A percentile compares a stretch with the other conserved stretches of the same genome.
Conservation (phyloP, 345 rosid species). For the Populus simonii region DNA sequence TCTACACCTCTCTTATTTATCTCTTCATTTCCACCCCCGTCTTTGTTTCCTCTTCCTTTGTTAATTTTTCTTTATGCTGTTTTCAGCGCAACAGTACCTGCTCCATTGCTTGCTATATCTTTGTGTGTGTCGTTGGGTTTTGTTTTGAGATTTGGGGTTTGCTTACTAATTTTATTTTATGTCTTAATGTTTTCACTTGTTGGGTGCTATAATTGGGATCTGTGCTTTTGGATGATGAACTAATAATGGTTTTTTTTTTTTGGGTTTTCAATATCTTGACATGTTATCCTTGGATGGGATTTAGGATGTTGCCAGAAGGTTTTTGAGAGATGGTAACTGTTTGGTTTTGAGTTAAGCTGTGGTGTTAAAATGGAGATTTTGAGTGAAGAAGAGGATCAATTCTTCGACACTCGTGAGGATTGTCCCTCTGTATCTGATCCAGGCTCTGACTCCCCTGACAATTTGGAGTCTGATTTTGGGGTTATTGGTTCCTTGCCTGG, state of each 20-base stretch:
- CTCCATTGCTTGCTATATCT: conserved; percentile 9
- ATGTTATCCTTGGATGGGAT: conserved; percentile 12
- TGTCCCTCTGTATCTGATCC: conserved; percentile 5
- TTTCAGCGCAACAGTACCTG: neutral
- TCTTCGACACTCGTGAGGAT: conserved; percentile 17
- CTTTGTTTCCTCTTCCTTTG: neutral
- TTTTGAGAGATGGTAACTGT: conserved; percentile 7
- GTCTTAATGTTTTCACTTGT: neutral
- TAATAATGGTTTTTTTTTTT: neutral
- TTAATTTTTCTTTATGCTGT: neutral
- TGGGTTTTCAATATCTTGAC: neutral
- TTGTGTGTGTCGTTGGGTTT: neutral
- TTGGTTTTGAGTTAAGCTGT: neutral
- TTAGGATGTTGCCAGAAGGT: conserved; percentile 25
- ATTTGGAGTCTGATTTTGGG: conserved; percentile 5
- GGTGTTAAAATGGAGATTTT: conserved; percentile 2
- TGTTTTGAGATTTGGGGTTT: conserved; percentile 24
- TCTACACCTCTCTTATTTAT: neutral
- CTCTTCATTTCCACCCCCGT: neutral
- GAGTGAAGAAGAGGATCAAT: conserved; percentile 22
- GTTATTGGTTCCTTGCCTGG: neutral
- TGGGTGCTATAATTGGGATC: conserved; percentile 12
- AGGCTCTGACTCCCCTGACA: conserved; percentile 11
- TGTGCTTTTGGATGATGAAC: conserved; percentile 8
- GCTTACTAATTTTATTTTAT: neutral